Conservation (phyloP, 306 rosid species). For the Ormosia emarginata region DNA sequence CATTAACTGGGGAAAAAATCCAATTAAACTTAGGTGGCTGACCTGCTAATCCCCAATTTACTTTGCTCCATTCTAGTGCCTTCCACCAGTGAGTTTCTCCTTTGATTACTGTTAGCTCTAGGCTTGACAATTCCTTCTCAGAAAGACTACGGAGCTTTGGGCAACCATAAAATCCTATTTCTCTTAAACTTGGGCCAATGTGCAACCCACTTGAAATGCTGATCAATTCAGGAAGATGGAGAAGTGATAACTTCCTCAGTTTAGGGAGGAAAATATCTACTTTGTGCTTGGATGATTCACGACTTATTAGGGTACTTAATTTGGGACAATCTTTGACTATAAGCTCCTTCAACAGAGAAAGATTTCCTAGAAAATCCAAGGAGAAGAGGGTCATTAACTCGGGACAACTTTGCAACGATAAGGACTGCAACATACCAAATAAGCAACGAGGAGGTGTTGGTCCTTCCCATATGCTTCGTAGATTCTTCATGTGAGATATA, state of each 20-base stretch:
- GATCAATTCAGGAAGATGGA: not conserved
- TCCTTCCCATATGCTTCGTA: constrained; percentile 16
- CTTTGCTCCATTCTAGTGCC: not conserved
- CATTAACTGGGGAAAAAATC: not conserved
- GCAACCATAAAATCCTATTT: constrained; percentile 17
- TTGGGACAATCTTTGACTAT: constrained; percentile 21
- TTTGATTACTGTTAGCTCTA: not conserved
- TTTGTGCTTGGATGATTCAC: not conserved
- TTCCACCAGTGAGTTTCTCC: constrained; percentile 27
- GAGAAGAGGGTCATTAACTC: constrained; percentile 9
- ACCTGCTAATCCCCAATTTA: not conserved
- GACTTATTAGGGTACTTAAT: not conserved
- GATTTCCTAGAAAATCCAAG: not conserved
- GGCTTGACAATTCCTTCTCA: not conserved
- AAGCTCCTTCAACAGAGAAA: not conserved
- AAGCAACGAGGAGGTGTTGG: not conserved
- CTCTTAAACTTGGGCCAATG: not conserved
- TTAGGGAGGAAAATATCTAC: not conserved
- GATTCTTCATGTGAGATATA: constrained; percentile 30
- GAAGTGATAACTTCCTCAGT: too few species aligned
- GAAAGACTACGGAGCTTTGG: constrained; percentile 1
- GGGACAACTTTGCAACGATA: constrained; percentile 26
- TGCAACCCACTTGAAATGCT: constrained; percentile 11
- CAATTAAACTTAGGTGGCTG: not conserved
- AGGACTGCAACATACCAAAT: not conserved